Conservation (phyloP, 2,329 filamentous ascomycete species). For the Penicillium thymicola region DNA sequence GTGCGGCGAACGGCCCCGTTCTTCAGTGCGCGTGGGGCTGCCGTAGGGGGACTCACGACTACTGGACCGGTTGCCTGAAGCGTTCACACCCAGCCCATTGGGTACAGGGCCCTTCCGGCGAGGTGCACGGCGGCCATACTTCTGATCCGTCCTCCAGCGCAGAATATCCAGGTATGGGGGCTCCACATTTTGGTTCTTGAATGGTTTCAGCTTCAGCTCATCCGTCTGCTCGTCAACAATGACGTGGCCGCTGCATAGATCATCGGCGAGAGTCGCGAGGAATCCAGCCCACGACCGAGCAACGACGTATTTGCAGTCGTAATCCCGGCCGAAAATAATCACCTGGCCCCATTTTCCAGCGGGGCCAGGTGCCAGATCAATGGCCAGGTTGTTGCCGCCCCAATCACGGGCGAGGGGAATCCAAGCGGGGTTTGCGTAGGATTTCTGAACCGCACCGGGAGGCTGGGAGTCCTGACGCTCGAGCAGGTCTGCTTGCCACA, state of each 20-base stretch:
- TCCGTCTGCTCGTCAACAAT: slow-evolving; percentile 87
- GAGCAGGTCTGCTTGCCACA: slow-evolving; percentile 83
- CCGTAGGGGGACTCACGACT: slow-evolving; percentile 53
- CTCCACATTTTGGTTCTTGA: slow-evolving; percentile 84
- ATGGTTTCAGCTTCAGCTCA: slow-evolving; percentile 89
- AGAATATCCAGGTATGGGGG: slow-evolving; percentile 92
- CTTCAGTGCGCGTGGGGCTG: slow-evolving; percentile 45
- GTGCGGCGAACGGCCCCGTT: slow-evolving; percentile 49
- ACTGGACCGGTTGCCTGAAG: slow-evolving; percentile 44
- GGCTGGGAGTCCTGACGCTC: slow-evolving; percentile 85
- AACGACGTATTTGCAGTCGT: slow-evolving; percentile 97
- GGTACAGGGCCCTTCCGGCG: slow-evolving; percentile 45
- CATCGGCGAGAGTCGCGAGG: slow-evolving; percentile 81
- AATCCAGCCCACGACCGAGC: slow-evolving; percentile 89
- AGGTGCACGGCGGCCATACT: slow-evolving; percentile 66
- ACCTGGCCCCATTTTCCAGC: slow-evolving; percentile 92
- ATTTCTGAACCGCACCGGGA: slow-evolving; percentile 79
- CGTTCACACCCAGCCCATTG: slow-evolving; percentile 53
- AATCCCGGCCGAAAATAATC: slow-evolving; percentile 94
- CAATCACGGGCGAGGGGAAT: slow-evolving; percentile 95
- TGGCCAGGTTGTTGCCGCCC: slow-evolving; percentile 95
- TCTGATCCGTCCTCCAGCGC: slow-evolving; percentile 92
- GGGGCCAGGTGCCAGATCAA: slow-evolving; percentile 88
- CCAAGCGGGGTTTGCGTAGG: slow-evolving; percentile 91
- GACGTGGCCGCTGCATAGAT: slow-evolving; percentile 84